Conservation (phyloP, 1,284 basidiomycete genomes). For the Cryptococcus sp. region DNA sequence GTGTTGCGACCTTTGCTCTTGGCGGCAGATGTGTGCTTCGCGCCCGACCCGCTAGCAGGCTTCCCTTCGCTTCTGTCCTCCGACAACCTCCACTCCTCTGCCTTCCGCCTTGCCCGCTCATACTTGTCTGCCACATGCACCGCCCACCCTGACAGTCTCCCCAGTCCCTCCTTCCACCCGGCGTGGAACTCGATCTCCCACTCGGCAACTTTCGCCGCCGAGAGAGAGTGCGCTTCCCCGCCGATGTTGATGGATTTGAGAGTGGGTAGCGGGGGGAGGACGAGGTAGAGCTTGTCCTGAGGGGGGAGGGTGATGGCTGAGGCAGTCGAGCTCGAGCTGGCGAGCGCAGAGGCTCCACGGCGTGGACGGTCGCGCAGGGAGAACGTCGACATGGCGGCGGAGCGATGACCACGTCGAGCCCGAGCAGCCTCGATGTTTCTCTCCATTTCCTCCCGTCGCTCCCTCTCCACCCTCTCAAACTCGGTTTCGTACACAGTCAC, state of each 20-base stretch:
- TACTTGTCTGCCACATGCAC: constrained; percentile 45
- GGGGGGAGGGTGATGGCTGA: constrained; percentile 28
- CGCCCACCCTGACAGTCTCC: constrained; percentile 45
- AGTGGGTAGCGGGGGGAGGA: constrained; percentile 46
- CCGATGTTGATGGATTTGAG: constrained; percentile 46
- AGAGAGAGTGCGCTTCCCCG: constrained; percentile 42
- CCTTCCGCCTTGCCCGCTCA: constrained; percentile 43
- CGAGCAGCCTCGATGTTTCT: constrained; percentile 31
- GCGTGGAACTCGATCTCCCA: constrained; percentile 47
- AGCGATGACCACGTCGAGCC: constrained; percentile 43
- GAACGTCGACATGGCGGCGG: constrained; percentile 44
- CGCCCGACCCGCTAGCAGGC: not conserved
- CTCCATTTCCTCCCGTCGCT: constrained; percentile 19
- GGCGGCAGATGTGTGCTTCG: not conserved
- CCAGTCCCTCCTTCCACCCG: constrained; percentile 48
- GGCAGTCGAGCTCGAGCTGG: constrained; percentile 4
- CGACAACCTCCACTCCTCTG: constrained; percentile 38
- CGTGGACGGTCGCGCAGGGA: constrained; percentile 43
- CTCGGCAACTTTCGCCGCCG: constrained; percentile 24
- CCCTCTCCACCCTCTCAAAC: constrained; percentile 15
- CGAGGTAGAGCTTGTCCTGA: constrained; percentile 39
- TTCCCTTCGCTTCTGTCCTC: constrained; percentile 17
- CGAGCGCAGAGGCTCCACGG: not conserved
- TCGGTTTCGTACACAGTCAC: constrained; percentile 8
- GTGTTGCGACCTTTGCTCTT: constrained; percentile 35